Conservation (phyloP, 805 yeast species). For the Saturnispora dispora region DNA sequence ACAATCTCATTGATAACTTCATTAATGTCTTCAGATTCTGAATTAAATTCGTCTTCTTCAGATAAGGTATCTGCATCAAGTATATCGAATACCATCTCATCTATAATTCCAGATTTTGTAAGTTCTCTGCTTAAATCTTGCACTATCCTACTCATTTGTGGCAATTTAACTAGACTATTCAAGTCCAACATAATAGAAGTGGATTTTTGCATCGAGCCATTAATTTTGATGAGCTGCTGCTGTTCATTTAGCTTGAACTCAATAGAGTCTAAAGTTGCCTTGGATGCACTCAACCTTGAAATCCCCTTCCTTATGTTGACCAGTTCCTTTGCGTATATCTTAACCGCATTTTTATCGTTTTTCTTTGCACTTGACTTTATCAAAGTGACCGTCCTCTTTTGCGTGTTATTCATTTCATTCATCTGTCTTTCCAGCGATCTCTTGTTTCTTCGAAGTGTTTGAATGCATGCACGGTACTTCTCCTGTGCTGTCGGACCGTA, state of each 20-base stretch:
- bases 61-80: constrained; percentile 48
- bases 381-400: constrained; percentile 67
- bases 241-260: constrained; percentile 88
- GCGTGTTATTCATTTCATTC: constrained; percentile 45
- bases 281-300: constrained; percentile 63
- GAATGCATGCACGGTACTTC: constrained; percentile 71
- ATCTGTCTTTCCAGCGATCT: constrained; percentile 79
- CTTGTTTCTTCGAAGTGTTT: constrained; percentile 71
- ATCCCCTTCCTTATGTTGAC: constrained; percentile 66
- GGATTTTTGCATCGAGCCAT: constrained; percentile 70
- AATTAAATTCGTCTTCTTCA: constrained; percentile 56
- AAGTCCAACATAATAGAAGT: constrained; percentile 85
- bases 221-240: constrained; percentile 73
- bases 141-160: constrained; percentile 75
- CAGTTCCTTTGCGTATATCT: constrained; percentile 73
- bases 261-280: constrained; percentile 78
- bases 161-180: constrained; percentile 65
- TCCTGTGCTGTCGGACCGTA: constrained; percentile 98
- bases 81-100: constrained; percentile 92
- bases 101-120: constrained; percentile 76
- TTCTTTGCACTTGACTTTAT: constrained; percentile 69
- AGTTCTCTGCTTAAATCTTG: constrained; percentile 79
- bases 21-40: constrained; percentile 39
- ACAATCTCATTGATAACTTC: constrained; percentile 1
- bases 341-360: constrained; percentile 67